Evolutionary conservation across 1,284 basidiomycete genomes (phyloP), one percentile per base, ranked within the genome.

Genomic region (Apiotrichum sp.): DNA sequence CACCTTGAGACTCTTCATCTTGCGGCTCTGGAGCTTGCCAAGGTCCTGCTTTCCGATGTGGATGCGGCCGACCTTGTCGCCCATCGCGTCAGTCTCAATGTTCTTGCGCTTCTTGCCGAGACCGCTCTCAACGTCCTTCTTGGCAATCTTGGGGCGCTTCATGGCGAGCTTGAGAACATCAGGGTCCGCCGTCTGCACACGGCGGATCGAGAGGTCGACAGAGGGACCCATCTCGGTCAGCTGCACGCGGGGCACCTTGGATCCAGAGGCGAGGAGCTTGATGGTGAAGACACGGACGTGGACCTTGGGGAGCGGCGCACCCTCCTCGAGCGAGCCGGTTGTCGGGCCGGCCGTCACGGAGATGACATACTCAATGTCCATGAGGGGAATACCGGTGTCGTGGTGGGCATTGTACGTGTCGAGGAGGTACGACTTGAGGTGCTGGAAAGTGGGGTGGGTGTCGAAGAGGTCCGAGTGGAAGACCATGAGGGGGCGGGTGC

Each of bases 61-160:
- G 52, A 98, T 83, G 58, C 86, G 81, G 47, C 93, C 95, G 62
- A 95, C 83, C 77, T 93, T 78, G 76, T 98, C 92, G 56, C 95
- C 95, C 95, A 98, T 97, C 75, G 92, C 91, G 79, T 98, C 95
- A 62, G 93, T 90, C 79, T 96, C 92, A 74, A 93, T 75, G 75
- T 97, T 97, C 83, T 91, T 93, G 77, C 83, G 84, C 82, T 90
- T 93, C 82, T 89, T 90, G 41, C 89, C 90, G n/a, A 90, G 72
- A 0, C 91, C 91, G 72, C 82, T 86, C 78, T 90, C 89, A 47
- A 91, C 78, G 47, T 91, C 88, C 63, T 81, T 81, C 79, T 91
- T 90, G 76, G 86, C 87, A 61, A 96, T 68, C 80, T 93, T 97
- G 47, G 90, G 89, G 59, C 87, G 80, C 73, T 81, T 87, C 79